phyloP scores from a whole-genome alignment of 306 rosid species.

The Lablab purpureus region DNA sequence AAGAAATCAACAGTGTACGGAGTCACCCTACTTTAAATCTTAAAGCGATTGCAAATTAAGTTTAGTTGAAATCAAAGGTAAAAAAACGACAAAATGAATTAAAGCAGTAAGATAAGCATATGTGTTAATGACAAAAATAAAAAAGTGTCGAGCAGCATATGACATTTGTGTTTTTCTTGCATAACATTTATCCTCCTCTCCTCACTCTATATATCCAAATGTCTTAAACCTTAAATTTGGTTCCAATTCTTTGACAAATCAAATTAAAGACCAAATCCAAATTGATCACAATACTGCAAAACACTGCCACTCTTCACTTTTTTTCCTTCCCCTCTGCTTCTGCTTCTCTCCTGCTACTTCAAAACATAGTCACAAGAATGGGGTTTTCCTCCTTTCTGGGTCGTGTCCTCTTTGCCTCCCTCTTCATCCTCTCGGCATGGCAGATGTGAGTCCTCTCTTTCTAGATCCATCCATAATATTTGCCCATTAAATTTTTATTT shows the following conservation, averaged over 20 bases:
- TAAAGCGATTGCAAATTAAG: not conserved
- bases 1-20: not conserved
- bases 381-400: slow-evolving; percentile 87
- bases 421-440: slow-evolving; percentile 95
- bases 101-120: not conserved
- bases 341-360: not conserved
- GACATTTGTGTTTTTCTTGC: slow-evolving; percentile 14
- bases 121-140: slow-evolving; percentile 11
- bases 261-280: slow-evolving; percentile 30
- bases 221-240: not conserved
- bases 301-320: slow-evolving; percentile 3
- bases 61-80: not conserved
- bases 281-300: not conserved
- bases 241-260: not conserved
- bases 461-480: slow-evolving; percentile 44
- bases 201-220: not conserved
- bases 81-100: not conserved
- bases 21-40: not conserved
- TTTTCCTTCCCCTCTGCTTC: slow-evolving; percentile 11
- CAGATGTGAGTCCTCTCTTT: slow-evolving; percentile 62
- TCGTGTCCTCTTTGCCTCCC: slow-evolving; percentile 86
- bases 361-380: slow-evolving; percentile 48
- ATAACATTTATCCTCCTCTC: not conserved
- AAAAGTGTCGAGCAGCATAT: not conserved
- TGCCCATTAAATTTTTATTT: slow-evolving; percentile 8